Base-by-base conservation (phyloP, 768 basidiomycete genomes). In the Boletus tomentosulus region DNA sequence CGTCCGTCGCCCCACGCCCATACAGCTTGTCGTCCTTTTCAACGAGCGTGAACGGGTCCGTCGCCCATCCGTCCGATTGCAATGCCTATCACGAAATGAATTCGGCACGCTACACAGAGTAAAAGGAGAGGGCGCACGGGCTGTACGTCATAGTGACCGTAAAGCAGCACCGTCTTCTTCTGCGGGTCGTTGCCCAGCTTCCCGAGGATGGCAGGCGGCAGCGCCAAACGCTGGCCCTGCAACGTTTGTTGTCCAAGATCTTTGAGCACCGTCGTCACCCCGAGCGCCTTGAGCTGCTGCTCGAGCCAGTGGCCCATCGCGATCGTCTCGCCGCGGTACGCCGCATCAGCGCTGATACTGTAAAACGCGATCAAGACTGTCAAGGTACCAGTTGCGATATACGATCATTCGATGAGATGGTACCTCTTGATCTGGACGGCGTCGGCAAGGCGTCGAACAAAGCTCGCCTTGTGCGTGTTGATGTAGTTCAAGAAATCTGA, bases 71-170 rank as follows among this genome's bases (percentile, higher is more conserved):
- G 58, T 96, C 94, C 15, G 76, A 75, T 54, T 71, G 64, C 33
- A 72, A 56, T 1, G 76, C 77, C 77, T n/a, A 15, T 16, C 25
- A 24, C 28, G 16, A 22, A 15, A 6, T 19, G 16, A n/a, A 46
- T 3, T 12, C 44, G 27, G 27, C 35, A 46, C 30, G 3, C 28
- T 8, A 31, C 30, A 31, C 16, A 7, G 28, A 12, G 19, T 1
- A 1, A 15, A 10, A 41, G 4, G n/a, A 45, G 27, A 16, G 7
- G 6, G 42, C 83, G 48, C 55, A 90, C 89, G 9, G 95, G 94
- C 63, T 97, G 95, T 7, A 97, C 95, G 66, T 97, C 94, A 65
- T 92, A 96, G 69, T 98, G 95, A 2, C 92, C 95, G 66, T 98
- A 98, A 31, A 98, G 73, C 28, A 96, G 79, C 33, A 98, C 84